phyloP scores from a whole-genome alignment of 768 basidiomycete species.

The Cantharellus cinnabarinus region DNA sequence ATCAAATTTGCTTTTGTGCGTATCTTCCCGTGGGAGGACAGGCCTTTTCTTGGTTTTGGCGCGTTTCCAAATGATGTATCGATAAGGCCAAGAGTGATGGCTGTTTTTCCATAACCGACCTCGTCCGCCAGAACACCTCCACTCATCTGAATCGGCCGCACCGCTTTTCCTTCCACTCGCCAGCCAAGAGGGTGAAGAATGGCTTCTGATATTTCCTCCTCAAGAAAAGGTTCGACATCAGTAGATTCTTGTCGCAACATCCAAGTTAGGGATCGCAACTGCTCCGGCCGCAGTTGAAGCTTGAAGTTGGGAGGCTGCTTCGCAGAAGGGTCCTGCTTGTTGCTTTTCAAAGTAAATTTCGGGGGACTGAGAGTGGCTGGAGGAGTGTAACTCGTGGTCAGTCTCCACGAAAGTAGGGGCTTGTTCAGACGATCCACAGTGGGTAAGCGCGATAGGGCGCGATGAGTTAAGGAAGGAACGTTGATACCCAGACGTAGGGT shows the following conservation, averaged over 20 bases:
- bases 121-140: constrained; percentile 91
- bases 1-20: constrained; percentile 62
- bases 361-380: constrained; percentile 35
- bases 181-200: constrained; percentile 71
- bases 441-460: constrained; percentile 65
- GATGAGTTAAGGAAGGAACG: constrained; percentile 68
- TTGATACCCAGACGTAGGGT: constrained; percentile 74
- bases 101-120: constrained; percentile 95
- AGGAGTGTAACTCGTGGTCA: constrained; percentile 60
- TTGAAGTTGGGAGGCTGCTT: constrained; percentile 64
- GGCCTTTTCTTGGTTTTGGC: constrained; percentile 8
- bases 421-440: constrained; percentile 22
- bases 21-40: constrained; percentile 35
- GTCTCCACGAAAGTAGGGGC: constrained; percentile 49
- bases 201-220: constrained; percentile 89
- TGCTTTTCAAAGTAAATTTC: constrained; percentile 54
- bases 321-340: constrained; percentile 49
- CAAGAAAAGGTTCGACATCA: constrained; percentile 53
- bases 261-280: constrained; percentile 79
- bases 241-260: constrained; percentile 64
- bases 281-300: constrained; percentile 56
- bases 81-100: constrained; percentile 78
- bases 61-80: constrained; percentile 36
- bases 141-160: constrained; percentile 49
- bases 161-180: constrained; percentile 84